Conservation (phyloP, 371 early-diverging fungal genomes). For the Mortierella sp. region DNA sequence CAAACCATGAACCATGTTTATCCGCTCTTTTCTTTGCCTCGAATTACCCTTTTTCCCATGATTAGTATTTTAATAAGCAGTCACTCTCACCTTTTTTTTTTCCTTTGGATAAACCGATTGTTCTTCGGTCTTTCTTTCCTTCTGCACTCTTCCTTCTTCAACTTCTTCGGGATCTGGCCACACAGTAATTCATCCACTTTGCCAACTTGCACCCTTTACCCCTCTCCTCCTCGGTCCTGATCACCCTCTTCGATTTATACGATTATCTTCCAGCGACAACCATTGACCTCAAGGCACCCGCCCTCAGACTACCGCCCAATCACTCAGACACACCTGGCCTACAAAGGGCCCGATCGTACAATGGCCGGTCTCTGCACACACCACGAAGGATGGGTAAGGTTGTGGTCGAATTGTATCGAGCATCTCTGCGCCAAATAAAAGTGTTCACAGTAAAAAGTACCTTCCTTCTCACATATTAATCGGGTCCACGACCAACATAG, state of each 20-base stretch:
- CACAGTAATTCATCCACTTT: background rate
- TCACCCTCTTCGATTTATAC: too few species aligned
- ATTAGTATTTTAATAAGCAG: background rate
- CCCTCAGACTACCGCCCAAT: background rate
- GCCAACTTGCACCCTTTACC: background rate
- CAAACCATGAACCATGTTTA: too few species aligned
- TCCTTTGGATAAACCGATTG: background rate
- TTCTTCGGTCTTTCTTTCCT: background rate
- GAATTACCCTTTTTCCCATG: too few species aligned
- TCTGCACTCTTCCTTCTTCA: background rate
- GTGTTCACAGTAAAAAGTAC: background rate
- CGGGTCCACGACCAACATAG: background rate
- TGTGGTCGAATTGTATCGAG: background rate
- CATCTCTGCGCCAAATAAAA: background rate
- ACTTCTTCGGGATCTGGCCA: background rate
- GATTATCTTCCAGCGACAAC: too few species aligned
- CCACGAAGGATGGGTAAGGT: constrained; percentile 23
- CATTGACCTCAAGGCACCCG: too few species aligned
- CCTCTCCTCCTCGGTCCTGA: too few species aligned
- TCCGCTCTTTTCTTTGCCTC: too few species aligned
- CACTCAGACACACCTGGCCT: too few species aligned
- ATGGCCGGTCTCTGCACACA: constrained; percentile 17
- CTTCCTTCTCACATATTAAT: background rate
- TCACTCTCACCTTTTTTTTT: background rate
- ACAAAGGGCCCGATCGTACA: background rate